Conservation (phyloP, 2,329 filamentous ascomycete genomes). For the Aspergillus sp. region DNA sequence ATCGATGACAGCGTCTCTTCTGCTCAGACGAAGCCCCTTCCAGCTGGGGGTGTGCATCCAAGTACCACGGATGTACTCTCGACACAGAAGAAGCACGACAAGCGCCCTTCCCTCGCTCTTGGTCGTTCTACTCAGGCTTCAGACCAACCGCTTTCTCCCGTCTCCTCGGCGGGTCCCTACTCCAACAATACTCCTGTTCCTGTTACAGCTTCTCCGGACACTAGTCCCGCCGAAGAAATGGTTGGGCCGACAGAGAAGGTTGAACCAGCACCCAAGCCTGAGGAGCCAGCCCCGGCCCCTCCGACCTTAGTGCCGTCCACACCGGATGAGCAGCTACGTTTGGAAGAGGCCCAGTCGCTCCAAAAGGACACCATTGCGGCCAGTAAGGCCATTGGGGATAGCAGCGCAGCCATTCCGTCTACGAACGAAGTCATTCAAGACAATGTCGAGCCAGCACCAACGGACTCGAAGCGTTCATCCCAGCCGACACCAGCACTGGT, state of each 20-base stretch:
- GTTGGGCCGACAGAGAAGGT: constrained; percentile 44
- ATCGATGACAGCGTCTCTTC: constrained; percentile 19
- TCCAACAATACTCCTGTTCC: constrained; percentile 71
- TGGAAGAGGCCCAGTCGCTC: constrained; percentile 53
- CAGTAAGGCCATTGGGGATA: constrained; percentile 20
- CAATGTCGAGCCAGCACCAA: constrained; percentile 13
- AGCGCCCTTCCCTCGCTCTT: constrained; percentile 26
- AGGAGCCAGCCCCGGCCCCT: constrained; percentile 21
- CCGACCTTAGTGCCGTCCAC: constrained; percentile 44
- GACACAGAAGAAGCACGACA: constrained; percentile 26
- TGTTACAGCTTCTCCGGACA: constrained; percentile 67
- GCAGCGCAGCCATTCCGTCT: constrained; percentile 9
- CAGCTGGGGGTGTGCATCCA: constrained; percentile 12
- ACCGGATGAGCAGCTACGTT: constrained; percentile 58
- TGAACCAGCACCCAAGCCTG: constrained; percentile 26
- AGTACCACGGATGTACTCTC: constrained; percentile 16
- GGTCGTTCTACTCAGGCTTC: constrained; percentile 20
- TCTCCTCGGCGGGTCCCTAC: constrained; percentile 66
- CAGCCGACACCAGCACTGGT: constrained; percentile 15
- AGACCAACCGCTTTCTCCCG: constrained; percentile 48
- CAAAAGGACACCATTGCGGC: constrained; percentile 21
- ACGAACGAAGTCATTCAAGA: constrained; percentile 29
- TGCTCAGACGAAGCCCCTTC: constrained; percentile 16
- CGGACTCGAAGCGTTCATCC: constrained; percentile 16
- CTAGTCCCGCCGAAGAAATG: constrained; percentile 67